Percentiles rank a stretch among this genome's conserved stretches.
These are phyloP conservation scores for Spathaspora sp. DNA, from an alignment of 1,139 yeast genomes.

Conservation along the genomic window DNA sequence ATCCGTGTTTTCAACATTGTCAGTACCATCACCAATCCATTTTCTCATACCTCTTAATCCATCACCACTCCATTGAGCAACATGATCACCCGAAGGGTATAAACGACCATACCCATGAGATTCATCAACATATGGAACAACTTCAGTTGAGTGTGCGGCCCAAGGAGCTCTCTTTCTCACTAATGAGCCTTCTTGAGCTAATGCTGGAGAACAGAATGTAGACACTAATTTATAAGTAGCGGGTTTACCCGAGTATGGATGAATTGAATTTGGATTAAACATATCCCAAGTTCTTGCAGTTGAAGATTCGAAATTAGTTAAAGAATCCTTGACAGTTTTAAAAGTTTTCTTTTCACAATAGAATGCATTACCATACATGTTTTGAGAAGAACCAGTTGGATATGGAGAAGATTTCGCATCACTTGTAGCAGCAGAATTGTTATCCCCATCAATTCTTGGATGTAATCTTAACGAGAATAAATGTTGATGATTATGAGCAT, in stretches of 20 bases:
- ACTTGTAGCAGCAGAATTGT: constrained; percentile 68
- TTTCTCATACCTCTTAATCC: constrained; percentile 68
- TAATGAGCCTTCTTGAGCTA: constrained; percentile 72
- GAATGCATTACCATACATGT: constrained; percentile 75
- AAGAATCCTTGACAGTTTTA: constrained; percentile 67
- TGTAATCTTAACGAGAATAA: constrained; percentile 76
- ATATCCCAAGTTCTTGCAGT: constrained; percentile 79
- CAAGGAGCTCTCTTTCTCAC: constrained; percentile 82
- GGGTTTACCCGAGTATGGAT: constrained; percentile 72
- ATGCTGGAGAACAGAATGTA: constrained; percentile 69
- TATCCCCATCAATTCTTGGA: constrained; percentile 79
- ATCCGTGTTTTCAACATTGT: constrained; percentile 64
- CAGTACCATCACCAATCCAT: constrained; percentile 72
- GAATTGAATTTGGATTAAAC: constrained; percentile 65
- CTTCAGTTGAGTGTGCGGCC: constrained; percentile 68
- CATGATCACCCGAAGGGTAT: constrained; percentile 80
- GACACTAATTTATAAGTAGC: constrained; percentile 77
- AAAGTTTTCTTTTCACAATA: constrained; percentile 60
- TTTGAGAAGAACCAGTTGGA: constrained; percentile 64
- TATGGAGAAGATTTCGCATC: constrained; percentile 62
- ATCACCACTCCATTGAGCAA: constrained; percentile 78
- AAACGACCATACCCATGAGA: constrained; percentile 52
- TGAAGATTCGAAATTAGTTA: constrained; percentile 58
- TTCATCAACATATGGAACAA: constrained; percentile 65
- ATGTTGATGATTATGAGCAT: constrained; percentile 86